Evolutionary conservation across 345 rosid genomes (phyloP).

Genomic region (Lepidium aucheri): DNA sequence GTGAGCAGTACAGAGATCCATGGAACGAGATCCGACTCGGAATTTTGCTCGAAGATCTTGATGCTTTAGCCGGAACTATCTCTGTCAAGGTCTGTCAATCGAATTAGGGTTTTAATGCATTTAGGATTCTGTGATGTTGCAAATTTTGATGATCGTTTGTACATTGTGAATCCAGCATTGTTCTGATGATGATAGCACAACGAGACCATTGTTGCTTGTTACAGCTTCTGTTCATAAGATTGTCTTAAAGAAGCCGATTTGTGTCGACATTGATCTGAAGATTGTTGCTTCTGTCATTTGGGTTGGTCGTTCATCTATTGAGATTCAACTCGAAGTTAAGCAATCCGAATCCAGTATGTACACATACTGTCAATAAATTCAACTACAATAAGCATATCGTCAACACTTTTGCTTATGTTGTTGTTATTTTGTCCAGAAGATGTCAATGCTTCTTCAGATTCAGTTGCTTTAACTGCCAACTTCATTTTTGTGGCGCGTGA

Average conservation of each 20-base stretch:
- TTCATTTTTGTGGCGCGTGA: constrained; percentile 85
- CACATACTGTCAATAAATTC: not conserved
- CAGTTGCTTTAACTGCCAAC: constrained; percentile 56
- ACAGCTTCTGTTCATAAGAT: constrained; percentile 89
- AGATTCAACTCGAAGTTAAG: constrained; percentile 71
- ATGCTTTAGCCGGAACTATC: constrained; percentile 86
- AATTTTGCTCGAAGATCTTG: constrained; percentile 84
- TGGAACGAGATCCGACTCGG: constrained; percentile 91
- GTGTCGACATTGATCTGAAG: constrained; percentile 58
- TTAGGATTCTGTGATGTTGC: not conserved
- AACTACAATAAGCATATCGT: not conserved
- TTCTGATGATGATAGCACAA: constrained; percentile 63
- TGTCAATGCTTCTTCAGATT: constrained; percentile 34
- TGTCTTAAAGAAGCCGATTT: constrained; percentile 65
- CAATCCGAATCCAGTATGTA: constrained; percentile 28
- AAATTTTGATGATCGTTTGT: not conserved
- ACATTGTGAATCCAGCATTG: constrained; percentile 49
- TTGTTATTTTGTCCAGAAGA: constrained; percentile 34
- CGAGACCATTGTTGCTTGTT: constrained; percentile 74
- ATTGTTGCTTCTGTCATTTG: constrained; percentile 69
- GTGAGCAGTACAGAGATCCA: constrained; percentile 86
- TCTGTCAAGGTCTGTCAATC: constrained; percentile 57
- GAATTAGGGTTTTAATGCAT: not conserved
- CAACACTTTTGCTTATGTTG: not conserved
- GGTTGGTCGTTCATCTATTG: constrained; percentile 86